These are phyloP conservation scores for Podosphaera aphanis DNA, from an alignment of 2,329 filamentous ascomycete species.

Conservation along the genomic window DNA sequence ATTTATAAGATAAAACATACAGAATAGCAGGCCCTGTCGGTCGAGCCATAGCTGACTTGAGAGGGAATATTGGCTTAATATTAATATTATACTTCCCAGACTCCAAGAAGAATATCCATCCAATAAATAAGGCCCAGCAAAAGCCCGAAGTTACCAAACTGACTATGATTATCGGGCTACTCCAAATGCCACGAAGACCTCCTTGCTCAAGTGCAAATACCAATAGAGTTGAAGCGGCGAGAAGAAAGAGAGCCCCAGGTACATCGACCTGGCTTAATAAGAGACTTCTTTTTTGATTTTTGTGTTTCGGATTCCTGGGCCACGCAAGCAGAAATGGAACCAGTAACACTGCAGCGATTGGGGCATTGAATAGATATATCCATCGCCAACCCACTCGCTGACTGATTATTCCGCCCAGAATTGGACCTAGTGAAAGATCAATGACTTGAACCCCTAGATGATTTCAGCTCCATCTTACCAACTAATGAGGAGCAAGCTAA, in stretches of 20 bases:
- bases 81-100: slow-evolving; percentile 1
- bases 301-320: neutral
- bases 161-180: slow-evolving; percentile 18
- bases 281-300: neutral
- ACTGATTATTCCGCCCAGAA: slow-evolving; percentile 10
- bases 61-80: slow-evolving; percentile 1
- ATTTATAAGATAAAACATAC: neutral
- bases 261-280: slow-evolving; percentile 3
- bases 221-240: slow-evolving; percentile 22
- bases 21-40: neutral
- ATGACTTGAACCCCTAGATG: neutral
- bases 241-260: slow-evolving; percentile 14
- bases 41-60: neutral
- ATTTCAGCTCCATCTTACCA: neutral
- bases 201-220: slow-evolving; percentile 24
- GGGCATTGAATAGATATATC: slow-evolving; percentile 2
- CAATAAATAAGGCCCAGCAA: slow-evolving; percentile 15
- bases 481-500: slow-evolving; percentile 1
- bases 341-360: neutral
- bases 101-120: slow-evolving; percentile 8
- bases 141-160: slow-evolving; percentile 10
- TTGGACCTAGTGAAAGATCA: slow-evolving; percentile 6
- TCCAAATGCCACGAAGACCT: slow-evolving; percentile 21
- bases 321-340: slow-evolving; percentile 1
- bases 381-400: slow-evolving; percentile 4